These are phyloP conservation scores for Thalassiosira mediterranea DNA, from an alignment of 352 stramenopile genomes.

Conservation along the genomic window DNA sequence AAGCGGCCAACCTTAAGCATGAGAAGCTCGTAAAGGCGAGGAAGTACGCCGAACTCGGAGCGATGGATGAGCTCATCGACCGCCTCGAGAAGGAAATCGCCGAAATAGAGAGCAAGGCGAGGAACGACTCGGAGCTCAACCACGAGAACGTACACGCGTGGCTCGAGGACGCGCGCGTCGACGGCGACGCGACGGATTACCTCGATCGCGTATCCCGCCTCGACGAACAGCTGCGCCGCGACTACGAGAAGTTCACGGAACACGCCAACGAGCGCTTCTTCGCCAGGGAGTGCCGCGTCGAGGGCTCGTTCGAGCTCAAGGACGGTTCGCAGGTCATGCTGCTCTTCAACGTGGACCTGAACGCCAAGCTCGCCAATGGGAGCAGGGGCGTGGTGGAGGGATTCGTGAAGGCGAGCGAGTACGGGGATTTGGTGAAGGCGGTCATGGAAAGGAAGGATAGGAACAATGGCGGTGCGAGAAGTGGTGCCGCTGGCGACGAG, in stretches of 20 bases:
- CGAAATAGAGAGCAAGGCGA: slow-evolving; percentile 3
- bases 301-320: slow-evolving; percentile 39
- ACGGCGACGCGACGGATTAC: slow-evolving; percentile 10
- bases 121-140: slow-evolving; percentile 14
- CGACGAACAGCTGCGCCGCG: slow-evolving; percentile 22
- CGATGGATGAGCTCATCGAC: slow-evolving; percentile 21
- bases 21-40: slow-evolving; percentile 12
- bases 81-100: slow-evolving; percentile 8
- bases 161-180: slow-evolving; percentile 8
- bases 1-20: slow-evolving; percentile 4
- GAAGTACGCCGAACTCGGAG: slow-evolving; percentile 8
- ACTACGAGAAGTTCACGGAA: slow-evolving; percentile 27
- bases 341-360: slow-evolving; percentile 89
- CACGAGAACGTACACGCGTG: slow-evolving; percentile 10
- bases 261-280: slow-evolving; percentile 44
- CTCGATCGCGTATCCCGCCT: slow-evolving; percentile 16
- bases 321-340: slow-evolving; percentile 89
- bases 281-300: slow-evolving; percentile 39
- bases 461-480: not conserved
- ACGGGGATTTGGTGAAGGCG: slow-evolving; percentile 30
- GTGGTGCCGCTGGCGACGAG: not conserved
- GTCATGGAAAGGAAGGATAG: slow-evolving; percentile 14
- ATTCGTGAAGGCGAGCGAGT: slow-evolving; percentile 33
- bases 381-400: slow-evolving; percentile 87
- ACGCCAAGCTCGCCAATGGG: slow-evolving; percentile 89